A percentile compares a stretch with the other conserved stretches of the same genome.
Conservation (phyloP, 2,329 filamentous ascomycete genomes). For the Colletotrichum lentis region DNA sequence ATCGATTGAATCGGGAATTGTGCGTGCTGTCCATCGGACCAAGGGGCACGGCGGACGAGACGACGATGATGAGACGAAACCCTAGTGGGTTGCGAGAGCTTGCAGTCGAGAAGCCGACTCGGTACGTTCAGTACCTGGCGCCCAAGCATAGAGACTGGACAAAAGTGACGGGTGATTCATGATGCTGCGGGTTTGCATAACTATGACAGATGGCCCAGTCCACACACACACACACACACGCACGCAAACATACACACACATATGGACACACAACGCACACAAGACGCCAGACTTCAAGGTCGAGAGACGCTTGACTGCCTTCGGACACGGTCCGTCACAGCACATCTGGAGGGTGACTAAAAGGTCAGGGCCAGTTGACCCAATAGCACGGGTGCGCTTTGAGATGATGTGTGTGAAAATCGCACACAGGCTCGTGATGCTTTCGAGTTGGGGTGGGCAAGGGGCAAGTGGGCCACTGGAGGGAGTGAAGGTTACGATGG, state of each 20-base stretch:
- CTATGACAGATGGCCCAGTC: constrained; percentile 10
- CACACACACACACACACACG: constrained; percentile 10
- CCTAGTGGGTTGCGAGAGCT: constrained; percentile 26
- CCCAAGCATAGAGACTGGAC: not conserved
- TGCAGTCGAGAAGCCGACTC: constrained; percentile 10
- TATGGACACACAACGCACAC: constrained; percentile 3
- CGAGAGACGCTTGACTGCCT: constrained; percentile 8
- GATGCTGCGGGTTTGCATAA: constrained; percentile 15
- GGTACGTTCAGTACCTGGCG: not conserved
- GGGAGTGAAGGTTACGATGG: constrained; percentile 28
- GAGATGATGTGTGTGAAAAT: constrained; percentile 36
- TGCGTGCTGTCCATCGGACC: constrained; percentile 25
- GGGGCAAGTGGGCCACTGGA: constrained; percentile 12
- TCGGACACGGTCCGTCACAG: constrained; percentile 28
- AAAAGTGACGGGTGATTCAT: constrained; percentile 19
- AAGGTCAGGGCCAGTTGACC: constrained; percentile 21
- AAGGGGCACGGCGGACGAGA: constrained; percentile 25
- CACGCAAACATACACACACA: too few relatives aligned
- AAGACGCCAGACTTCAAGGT: constrained; percentile 8
- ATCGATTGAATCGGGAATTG: constrained; percentile 32
- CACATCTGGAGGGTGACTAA: constrained; percentile 21
- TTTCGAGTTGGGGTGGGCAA: constrained; percentile 25
- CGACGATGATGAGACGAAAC: constrained; percentile 27
- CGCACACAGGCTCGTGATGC: constrained; percentile 36
- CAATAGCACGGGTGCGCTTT: constrained; percentile 35